These are phyloP conservation scores for Fragaria nilgerrensis DNA, from an alignment of 306 rosid genomes.

Conservation along the genomic window DNA sequence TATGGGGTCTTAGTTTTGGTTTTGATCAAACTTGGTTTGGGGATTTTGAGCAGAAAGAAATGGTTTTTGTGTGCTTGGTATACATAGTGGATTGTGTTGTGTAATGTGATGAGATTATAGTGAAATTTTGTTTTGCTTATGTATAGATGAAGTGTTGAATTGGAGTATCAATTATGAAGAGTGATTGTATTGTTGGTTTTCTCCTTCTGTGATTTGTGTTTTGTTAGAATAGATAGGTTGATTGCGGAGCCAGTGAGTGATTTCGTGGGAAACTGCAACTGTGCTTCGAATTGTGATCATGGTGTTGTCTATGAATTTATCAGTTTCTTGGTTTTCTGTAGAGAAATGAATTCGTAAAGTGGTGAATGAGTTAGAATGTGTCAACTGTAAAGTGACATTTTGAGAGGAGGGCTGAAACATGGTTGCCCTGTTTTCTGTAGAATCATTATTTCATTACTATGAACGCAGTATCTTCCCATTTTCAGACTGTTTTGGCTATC, in stretches of 20 bases:
- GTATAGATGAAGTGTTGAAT: not conserved
- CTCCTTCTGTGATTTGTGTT: not conserved
- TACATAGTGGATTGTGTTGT: not conserved
- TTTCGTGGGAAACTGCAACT: not conserved
- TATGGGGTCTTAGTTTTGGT: not conserved
- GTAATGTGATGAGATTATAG: not conserved
- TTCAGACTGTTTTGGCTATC: not conserved
- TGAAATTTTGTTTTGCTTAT: not conserved
- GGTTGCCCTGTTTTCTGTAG: not conserved
- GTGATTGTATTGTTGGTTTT: not conserved
- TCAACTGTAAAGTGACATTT: not conserved
- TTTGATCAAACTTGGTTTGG: not conserved
- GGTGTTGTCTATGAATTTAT: not conserved
- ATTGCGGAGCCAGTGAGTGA: not conserved
- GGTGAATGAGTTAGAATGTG: not conserved
- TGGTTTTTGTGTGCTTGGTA: conserved; percentile 5
- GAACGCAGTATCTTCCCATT: not conserved
- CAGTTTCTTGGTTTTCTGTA: not conserved
- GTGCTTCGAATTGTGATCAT: not conserved
- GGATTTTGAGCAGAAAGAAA: not conserved
- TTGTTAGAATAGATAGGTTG: not conserved
- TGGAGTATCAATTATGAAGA: not conserved
- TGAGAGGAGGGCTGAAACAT: not conserved
- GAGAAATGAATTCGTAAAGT: not conserved
- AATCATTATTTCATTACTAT: not conserved